Percentiles rank a stretch among this genome's conserved stretches.
Conservation (phyloP, 345 rosid species). For the Gossypium ekmanianum region DNA sequence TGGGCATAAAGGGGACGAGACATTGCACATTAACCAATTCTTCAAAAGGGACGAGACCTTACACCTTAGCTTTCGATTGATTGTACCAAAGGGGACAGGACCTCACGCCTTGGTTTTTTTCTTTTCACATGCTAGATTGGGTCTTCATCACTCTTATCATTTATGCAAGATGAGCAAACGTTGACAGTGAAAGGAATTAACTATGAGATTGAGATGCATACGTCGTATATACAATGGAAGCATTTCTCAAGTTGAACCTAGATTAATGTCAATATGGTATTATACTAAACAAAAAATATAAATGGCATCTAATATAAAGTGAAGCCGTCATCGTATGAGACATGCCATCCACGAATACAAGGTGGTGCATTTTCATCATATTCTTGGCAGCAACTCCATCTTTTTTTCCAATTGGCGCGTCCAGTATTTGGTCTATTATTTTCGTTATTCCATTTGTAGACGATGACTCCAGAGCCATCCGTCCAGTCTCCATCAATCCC, state of each 20-base stretch:
- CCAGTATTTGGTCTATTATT: slow-evolving; percentile 45
- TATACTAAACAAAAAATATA: neutral
- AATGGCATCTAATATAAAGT: slow-evolving; percentile 28
- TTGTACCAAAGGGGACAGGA: too few relatives aligned
- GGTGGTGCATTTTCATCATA: slow-evolving; percentile 51
- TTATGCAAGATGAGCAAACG: too few relatives aligned
- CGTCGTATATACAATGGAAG: too few relatives aligned
- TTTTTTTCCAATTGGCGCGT: slow-evolving; percentile 45
- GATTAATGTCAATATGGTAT: neutral
- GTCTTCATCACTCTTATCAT: too few relatives aligned
- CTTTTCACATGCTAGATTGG: too few relatives aligned
- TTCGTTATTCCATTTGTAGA: slow-evolving; percentile 55
- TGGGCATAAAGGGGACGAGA: too few relatives aligned
- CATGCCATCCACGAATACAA: slow-evolving; percentile 49
- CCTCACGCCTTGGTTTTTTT: too few relatives aligned
- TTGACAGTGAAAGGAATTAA: too few relatives aligned
- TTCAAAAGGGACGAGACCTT: too few relatives aligned
- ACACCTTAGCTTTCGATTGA: too few relatives aligned
- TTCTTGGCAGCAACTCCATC: slow-evolving; percentile 60
- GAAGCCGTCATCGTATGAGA: slow-evolving; percentile 60
- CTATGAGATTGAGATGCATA: too few relatives aligned
- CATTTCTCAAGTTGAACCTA: neutral
- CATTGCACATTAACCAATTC: too few relatives aligned
- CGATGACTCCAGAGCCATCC: slow-evolving; percentile 53
- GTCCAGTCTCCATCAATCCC: slow-evolving; percentile 66